Base-by-base conservation (phyloP, 352 stramenopile species). In the Globisporangium iwayamae region DNA sequence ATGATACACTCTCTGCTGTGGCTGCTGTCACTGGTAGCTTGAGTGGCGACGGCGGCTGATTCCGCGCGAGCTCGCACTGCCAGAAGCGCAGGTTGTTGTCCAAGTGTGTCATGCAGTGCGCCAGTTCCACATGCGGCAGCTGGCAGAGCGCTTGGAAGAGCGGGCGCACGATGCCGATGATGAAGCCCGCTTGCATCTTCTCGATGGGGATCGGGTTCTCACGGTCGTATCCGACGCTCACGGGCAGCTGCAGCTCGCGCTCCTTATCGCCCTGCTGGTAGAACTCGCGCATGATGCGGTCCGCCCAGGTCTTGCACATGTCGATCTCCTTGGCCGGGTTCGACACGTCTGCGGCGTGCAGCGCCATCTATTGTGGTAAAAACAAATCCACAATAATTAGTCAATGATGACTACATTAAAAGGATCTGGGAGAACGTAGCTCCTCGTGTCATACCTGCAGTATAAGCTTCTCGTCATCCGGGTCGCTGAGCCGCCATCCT, bases 191-290 rank as follows among this genome's bases (percentile, higher is more conserved):
- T 73, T 98, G 94, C 69, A 91, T 90, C 66, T 97, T 95, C 56
- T 91, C 77, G 16, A 96, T 67, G 13, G 83, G 81, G 39, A 96
- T 96, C 20, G 88, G 84, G 55, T 91, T 88, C 28, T 96, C 70
- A 14, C 91, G 84, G 68, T 98, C 91, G 69, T 89, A 97, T 38
- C 96, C 90, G 25, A 96, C 89, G 68, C 81, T 97, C 36, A 97
- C 74, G 3, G 86, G 76, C 16, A 98, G 63, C 30, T 87, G 71
- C 2, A 97, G 60, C 63, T 90, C 74, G 50, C 91, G 91, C 67
- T 98, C 96, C 63, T 94, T 92, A 71, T 99, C 96, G 30, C 96
- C 96, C 76, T 98, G 95, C 41, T 87, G 69, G 65, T 97, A 98
- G 65, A 98, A 98, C 73, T 99, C 96, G 54, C 90, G 67, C 60